These are phyloP conservation scores for Diaporthe velutina DNA, from an alignment of 2,329 filamentous ascomycete species.

Conservation along the genomic window DNA sequence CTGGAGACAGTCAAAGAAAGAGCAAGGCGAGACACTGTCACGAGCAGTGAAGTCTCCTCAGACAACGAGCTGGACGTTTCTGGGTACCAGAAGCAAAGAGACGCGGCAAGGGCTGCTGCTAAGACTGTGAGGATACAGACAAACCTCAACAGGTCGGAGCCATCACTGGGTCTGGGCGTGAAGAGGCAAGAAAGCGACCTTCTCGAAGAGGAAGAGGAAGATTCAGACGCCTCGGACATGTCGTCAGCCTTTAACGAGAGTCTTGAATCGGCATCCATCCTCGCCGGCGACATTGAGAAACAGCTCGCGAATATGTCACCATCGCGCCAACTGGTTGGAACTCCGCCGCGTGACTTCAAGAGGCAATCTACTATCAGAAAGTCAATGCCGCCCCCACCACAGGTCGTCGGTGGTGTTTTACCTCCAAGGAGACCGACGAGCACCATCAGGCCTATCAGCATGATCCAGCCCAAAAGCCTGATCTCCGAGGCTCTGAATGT, in stretches of 20 bases:
- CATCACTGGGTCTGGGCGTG: conserved; percentile 51
- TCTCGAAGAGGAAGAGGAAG: conserved; percentile 69
- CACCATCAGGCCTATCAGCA: conserved; percentile 74
- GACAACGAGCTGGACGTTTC: conserved; percentile 83
- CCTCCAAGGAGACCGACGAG: conserved; percentile 79
- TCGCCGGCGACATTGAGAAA: conserved; percentile 72
- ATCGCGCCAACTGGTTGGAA: conserved; percentile 71
- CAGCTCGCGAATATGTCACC: conserved; percentile 63
- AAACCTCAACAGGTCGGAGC: conserved; percentile 64
- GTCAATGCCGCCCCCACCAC: conserved; percentile 67
- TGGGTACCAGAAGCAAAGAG: conserved; percentile 73
- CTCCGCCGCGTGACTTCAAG: conserved; percentile 71
- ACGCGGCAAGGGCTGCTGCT: conserved; percentile 70
- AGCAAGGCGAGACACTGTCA: conserved; percentile 80
- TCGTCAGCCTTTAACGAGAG: conserved; percentile 76
- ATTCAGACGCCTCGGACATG: conserved; percentile 72
- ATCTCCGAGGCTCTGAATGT: conserved; percentile 80
- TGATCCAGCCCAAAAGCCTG: conserved; percentile 77
- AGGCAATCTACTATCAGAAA: conserved; percentile 75
- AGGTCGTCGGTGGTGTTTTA: conserved; percentile 72
- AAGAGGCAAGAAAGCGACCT: conserved; percentile 63
- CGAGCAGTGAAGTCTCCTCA: conserved; percentile 85
- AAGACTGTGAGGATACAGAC: conserved; percentile 65
- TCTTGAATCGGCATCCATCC: conserved; percentile 78
- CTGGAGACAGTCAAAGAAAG: conserved; percentile 79